Base-by-base conservation (phyloP, 1,139 yeast species). In the Geotrichum klebahnii region DNA sequence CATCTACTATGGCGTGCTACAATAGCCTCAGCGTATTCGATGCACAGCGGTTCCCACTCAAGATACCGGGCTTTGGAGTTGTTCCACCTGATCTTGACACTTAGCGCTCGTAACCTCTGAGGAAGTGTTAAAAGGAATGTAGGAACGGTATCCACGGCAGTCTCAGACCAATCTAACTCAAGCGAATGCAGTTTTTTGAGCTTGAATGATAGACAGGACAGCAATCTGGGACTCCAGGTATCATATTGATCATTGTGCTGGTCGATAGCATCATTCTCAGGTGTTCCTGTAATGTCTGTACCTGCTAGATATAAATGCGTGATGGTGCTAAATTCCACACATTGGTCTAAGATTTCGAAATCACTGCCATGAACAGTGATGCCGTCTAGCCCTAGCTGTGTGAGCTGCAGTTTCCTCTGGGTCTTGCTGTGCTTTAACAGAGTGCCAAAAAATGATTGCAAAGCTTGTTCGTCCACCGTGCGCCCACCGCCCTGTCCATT, bases 361-460 rank as follows among this genome's bases (percentile, higher is more conserved):
- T 53, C 55, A 23, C 40, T 48, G 32, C 33, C 28, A 10, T 33
- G 45, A 10, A 57, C 59, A 9, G 50, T 45, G 6, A 58, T 44
- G 1, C 61, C 61, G 19, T 55, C 55, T 16, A 59, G 45, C 8
- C 59, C 61, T 29, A 59, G 48, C 41, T 50, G 53, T 10, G 34
- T 51, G 23, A 59, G 24, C 8, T 44, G 38, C 14, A 53, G 46
- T 24, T 47, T 52, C 12, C 37, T 35, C 12, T 26, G 32, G 14
- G 33, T 10, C 16, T 19, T 40, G 20, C 16, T 40, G 20, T 28
- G 14, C 3, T 40, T 35, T 1, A 44, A 14, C n/a, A 58, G 42
- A 2, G 54, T 51, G 9, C 53, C 55, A 41, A 58, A 58, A 24
- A 57, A 55, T 3, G 59, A 49, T 3, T 39, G 47, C 20, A 44